phyloP scores from a whole-genome alignment of 176 grass and related monocot species.

The Ananas comosus region DNA sequence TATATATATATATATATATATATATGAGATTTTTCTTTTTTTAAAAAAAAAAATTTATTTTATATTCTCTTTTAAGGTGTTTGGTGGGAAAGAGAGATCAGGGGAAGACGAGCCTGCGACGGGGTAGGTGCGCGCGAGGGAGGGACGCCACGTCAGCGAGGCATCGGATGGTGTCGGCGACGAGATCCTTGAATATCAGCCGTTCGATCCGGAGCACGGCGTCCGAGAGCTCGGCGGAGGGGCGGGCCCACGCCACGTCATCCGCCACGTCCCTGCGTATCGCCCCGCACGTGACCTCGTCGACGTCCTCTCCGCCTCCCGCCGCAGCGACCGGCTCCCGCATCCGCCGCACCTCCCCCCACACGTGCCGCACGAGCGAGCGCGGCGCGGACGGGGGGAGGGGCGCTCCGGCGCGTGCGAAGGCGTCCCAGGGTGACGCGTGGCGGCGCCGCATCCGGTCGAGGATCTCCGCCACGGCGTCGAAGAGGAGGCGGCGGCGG shows the following conservation, averaged over 20 bases:
- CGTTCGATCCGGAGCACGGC: slow-evolving; percentile 72
- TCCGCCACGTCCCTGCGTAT: slow-evolving; percentile 52
- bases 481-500: slow-evolving; percentile 46
- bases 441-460: slow-evolving; percentile 25
- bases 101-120: slow-evolving; percentile 83
- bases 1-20: too few species aligned
- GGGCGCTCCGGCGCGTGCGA: background rate
- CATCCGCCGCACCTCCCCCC: slow-evolving; percentile 37
- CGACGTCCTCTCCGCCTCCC: slow-evolving; percentile 20
- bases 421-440: slow-evolving; percentile 43
- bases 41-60: too few species aligned
- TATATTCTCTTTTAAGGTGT: too few species aligned
- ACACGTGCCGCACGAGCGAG: slow-evolving; percentile 32
- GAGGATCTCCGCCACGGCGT: slow-evolving; percentile 49
- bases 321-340: slow-evolving; percentile 25
- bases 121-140: slow-evolving; percentile 16
- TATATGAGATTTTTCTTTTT: too few species aligned
- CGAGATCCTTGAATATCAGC: slow-evolving; percentile 78
- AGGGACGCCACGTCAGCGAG: slow-evolving; percentile 33
- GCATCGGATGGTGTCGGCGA: slow-evolving; percentile 74
- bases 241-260: slow-evolving; percentile 21
- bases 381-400: slow-evolving; percentile 10
- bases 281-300: slow-evolving; percentile 39
- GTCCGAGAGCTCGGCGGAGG: slow-evolving; percentile 33
- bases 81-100: background rate